Conservation (phyloP, 176 grass and related monocot genomes). For the Phoenix dactylifera region DNA sequence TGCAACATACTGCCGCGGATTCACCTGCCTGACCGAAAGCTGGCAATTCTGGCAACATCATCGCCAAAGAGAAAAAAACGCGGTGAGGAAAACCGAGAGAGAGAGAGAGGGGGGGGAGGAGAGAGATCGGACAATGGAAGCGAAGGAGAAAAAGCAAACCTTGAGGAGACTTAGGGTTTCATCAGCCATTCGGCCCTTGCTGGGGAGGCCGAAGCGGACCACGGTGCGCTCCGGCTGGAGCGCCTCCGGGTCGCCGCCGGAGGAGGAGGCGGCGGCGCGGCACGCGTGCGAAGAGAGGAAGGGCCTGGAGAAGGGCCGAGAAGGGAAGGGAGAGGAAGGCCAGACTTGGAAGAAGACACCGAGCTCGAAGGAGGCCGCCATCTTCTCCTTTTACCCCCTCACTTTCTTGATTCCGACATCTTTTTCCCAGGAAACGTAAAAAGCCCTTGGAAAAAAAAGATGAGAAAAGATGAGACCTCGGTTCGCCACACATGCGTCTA, state of each 20-base stretch:
- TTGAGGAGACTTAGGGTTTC: slow-evolving; percentile 87
- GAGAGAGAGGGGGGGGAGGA: background rate
- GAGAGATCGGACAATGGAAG: no score
- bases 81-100: background rate
- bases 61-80: background rate
- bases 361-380: slow-evolving; percentile 8
- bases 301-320: background rate
- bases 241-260: slow-evolving; percentile 4
- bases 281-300: slow-evolving; percentile 4
- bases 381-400: background rate
- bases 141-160: slow-evolving; percentile 9
- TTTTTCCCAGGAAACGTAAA: background rate
- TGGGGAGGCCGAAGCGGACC: slow-evolving; percentile 76
- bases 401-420: background rate
- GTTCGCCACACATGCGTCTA: no score
- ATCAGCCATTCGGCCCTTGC: slow-evolving; percentile 91
- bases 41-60: slow-evolving; percentile 65
- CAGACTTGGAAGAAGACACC: background rate
- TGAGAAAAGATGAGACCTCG: no score
- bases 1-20: slow-evolving; percentile 84
- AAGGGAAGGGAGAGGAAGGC: background rate
- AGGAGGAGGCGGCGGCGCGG: background rate
- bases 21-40: slow-evolving; percentile 57
- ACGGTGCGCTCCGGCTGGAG: slow-evolving; percentile 35
- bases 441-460: no score